Evolutionary conservation across 1,139 yeast species (phyloP), one percentile per base, ranked within the genome.

Genomic region (Debaryomyces fabryi): DNA sequence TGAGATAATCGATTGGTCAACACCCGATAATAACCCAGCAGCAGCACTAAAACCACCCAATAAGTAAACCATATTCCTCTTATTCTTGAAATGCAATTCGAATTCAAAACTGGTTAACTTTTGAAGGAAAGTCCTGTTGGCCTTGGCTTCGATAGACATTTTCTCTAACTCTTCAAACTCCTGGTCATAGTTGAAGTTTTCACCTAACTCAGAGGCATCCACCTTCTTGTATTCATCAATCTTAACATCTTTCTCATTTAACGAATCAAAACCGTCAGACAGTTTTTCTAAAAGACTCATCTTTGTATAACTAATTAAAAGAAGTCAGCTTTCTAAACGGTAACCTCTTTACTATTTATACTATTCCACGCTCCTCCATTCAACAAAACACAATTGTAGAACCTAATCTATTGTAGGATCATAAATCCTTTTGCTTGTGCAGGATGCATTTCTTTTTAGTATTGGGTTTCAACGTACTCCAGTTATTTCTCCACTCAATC

Each of bases 1-100:
- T 39, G 81, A 73, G 50, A 82, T 82, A 42, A 82, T 67, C 9
- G 82, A 76, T 63, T 79, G 83, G 62, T 79, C 83, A 40, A 77
- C 68, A 50, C 86, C 86, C 12, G 85, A 79, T 44, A 82, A 72
- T 48, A 81, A 60, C 43, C 87, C 87, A 23, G 85, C 86, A 52
- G 79, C 74, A 4, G 85, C 76, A 10, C 85, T 83, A 57, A 81
- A 79, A 10, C 59, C 60, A 16, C 82, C 85, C 49, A 80, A 60
- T 52, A 79, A 64, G 51, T 63, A 63, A 20, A 76, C 78, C 78
- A 81, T 78, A 54, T 73, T 59, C 29, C 58, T 64, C 50, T 76
- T 77, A 54, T 76, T 68, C 45, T 72, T 56, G 60, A 80, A 81
- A 46, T 68, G 53, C 8, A 68, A 48, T 39, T 65, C 64, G 49